Conservation (phyloP, 441 rosid species). For the Croton laevigatus region DNA sequence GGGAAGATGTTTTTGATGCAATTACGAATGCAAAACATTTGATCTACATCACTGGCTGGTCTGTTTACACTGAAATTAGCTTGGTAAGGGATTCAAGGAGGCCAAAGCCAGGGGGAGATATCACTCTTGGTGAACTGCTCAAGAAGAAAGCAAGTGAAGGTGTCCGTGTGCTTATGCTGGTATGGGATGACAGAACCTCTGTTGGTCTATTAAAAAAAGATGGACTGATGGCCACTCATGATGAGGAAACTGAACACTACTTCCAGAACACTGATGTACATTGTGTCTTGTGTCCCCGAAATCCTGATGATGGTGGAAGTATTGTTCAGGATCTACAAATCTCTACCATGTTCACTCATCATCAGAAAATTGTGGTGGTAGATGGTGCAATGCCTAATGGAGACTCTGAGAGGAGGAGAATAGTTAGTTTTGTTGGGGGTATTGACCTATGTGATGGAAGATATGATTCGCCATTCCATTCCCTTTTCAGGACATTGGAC, state of each 20-base stretch:
- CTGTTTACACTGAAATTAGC: constrained; percentile 82
- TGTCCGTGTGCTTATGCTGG: constrained; percentile 83
- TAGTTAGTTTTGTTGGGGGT: constrained; percentile 93
- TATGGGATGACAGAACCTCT: constrained; percentile 99
- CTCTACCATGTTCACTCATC: constrained; percentile 96
- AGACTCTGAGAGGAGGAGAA: constrained; percentile 62
- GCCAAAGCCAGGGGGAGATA: constrained; percentile 97
- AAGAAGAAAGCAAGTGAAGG: constrained; percentile 95
- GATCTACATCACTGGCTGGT: constrained; percentile 97
- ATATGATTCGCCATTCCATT: constrained; percentile 88
- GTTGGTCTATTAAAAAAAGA: constrained; percentile 79
- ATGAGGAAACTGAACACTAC: constrained; percentile 73
- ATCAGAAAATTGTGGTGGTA: constrained; percentile 93
- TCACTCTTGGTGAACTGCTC: constrained; percentile 75
- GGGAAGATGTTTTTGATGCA: constrained; percentile 97
- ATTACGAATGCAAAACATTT: constrained; percentile 77
- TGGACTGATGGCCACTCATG: constrained; percentile 97
- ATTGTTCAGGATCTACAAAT: constrained; percentile 72
- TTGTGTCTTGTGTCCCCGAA: constrained; percentile 86
- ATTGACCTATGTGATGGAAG: constrained; percentile 98
- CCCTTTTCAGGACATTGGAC: constrained; percentile 94
- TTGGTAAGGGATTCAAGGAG: constrained; percentile 88
- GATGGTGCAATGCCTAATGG: constrained; percentile 76
- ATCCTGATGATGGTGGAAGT: constrained; percentile 98
- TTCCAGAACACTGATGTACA: constrained; percentile 71